Conservation (phyloP, 2,329 filamentous ascomycete species). For the Lachnellula arida region DNA sequence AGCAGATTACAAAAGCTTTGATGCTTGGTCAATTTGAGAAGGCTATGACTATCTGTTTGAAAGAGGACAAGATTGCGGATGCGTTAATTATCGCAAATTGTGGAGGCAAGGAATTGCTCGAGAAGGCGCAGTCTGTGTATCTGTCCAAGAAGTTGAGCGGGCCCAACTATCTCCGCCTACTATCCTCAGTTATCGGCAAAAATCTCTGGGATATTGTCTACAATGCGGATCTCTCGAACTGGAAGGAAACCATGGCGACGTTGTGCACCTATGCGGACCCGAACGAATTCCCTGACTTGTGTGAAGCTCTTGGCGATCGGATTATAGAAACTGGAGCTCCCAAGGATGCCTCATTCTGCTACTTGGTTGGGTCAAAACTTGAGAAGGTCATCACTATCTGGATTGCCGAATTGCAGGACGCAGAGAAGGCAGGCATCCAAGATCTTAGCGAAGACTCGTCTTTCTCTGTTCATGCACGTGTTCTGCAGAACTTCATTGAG, state of each 20-base stretch:
- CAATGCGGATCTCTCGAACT: conserved; percentile 86
- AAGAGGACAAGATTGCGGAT: conserved; percentile 87
- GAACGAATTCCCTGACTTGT: conserved; percentile 88
- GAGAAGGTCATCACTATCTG: conserved; percentile 97
- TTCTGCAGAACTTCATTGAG: conserved; percentile 90
- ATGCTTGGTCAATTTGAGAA: conserved; percentile 88
- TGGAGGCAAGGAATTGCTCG: conserved; percentile 85
- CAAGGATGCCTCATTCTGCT: conserved; percentile 95
- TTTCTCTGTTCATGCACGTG: conserved; percentile 87
- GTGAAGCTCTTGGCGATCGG: conserved; percentile 89
- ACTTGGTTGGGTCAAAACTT: conserved; percentile 88
- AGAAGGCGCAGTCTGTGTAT: conserved; percentile 90
- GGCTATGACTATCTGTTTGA: conserved; percentile 82
- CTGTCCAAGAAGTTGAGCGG: conserved; percentile 75
- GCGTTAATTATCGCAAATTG: conserved; percentile 98
- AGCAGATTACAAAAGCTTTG: conserved; percentile 78
- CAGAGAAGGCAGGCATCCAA: conserved; percentile 69
- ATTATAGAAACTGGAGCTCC: conserved; percentile 72
- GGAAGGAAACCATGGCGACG: conserved; percentile 96
- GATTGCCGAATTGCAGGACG: conserved; percentile 83
- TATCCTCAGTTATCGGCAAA: conserved; percentile 90
- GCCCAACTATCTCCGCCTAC: conserved; percentile 86
- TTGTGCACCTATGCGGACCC: conserved; percentile 93
- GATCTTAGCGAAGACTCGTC: conserved; percentile 67
- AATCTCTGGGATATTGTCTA: conserved; percentile 98